phyloP scores from a whole-genome alignment of 148 eudicot genomes.

The Silene uniflora region DNA sequence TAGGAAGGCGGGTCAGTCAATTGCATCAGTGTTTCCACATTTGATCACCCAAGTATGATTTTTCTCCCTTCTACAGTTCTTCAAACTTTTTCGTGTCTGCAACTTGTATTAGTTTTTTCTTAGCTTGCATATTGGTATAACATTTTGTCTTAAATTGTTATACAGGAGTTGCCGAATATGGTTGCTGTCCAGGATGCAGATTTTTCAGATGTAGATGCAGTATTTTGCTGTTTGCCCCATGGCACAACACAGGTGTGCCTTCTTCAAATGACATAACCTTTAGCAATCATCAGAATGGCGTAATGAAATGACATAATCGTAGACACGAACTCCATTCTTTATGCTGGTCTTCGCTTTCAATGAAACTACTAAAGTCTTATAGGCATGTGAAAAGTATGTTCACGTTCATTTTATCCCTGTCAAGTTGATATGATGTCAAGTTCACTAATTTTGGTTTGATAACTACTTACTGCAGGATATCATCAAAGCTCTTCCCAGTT shows the following conservation, averaged over 20 bases:
- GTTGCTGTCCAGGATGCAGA: constrained; percentile 86
- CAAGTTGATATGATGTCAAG: not conserved
- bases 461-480: constrained; percentile 59
- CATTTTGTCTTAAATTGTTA: not conserved
- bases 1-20: constrained; percentile 94
- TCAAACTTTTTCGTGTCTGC: not conserved
- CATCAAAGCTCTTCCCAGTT: constrained; percentile 67
- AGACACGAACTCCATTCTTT: not conserved
- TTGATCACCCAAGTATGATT: constrained; percentile 58
- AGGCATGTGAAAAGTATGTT: not conserved
- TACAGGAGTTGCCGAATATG: constrained; percentile 80
- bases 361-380: not conserved
- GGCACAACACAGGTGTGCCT: constrained; percentile 87
- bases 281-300: not conserved
- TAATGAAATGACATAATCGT: not conserved
- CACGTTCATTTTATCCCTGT: not conserved
- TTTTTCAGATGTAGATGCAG: constrained; percentile 84
- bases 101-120: not conserved
- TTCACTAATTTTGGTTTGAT: not conserved
- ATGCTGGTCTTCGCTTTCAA: not conserved
- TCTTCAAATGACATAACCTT: not conserved
- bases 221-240: constrained; percentile 98
- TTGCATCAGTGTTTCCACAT: constrained; percentile 94
- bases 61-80: not conserved
- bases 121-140: constrained; percentile 1